Evolutionary conservation across 305 asterid genomes (phyloP), one percentile per base, ranked within the genome.

Genomic region (Coffea humblotiana): DNA sequence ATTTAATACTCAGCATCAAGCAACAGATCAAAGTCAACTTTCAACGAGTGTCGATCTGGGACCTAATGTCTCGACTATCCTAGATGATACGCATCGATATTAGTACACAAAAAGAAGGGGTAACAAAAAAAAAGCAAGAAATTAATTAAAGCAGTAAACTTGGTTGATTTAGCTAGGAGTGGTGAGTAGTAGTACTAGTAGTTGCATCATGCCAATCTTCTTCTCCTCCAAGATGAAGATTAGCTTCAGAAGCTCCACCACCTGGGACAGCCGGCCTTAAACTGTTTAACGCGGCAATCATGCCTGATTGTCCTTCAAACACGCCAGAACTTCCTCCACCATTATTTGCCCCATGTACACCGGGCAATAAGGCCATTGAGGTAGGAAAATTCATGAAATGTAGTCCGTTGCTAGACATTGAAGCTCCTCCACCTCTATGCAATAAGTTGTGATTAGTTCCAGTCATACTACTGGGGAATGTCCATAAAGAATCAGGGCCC

Each of bases 311-410:
- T 8, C 91, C 91, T 18, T 90, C 93, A 51, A 45, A 82, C 25
- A n/a, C 86, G n/a, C 81, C 79, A 1, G 79, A 81, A 15, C 81
- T 81, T 16, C 81, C 82, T 45, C 73, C 66, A 23, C 82, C 79
- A 18, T 79, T 82, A 70, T 70, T 40, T 35, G 3, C 83, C 82
- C 0, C 83, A 3, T 40, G 43, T 40, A 40, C 43, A 60, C 86
- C 91, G 16, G 85, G 88, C 35, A 82, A 69, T 58, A 86, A 51
- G 35, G 90, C 81, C 79, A 80, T 25, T 4, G 89, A 85, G 14
- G 90, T 63, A 47, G 90, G 88, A 65, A 83, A 85, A 82, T 92
- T 92, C 95, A 87, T 83, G 54, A 89, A 87, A 84, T 88, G 83
- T 47, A 87, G 67, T 4, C 88, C 90, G 27, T 84, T 70, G 40